Conservation (phyloP, 305 asterid species). For the Fraxinus dipetala region DNA sequence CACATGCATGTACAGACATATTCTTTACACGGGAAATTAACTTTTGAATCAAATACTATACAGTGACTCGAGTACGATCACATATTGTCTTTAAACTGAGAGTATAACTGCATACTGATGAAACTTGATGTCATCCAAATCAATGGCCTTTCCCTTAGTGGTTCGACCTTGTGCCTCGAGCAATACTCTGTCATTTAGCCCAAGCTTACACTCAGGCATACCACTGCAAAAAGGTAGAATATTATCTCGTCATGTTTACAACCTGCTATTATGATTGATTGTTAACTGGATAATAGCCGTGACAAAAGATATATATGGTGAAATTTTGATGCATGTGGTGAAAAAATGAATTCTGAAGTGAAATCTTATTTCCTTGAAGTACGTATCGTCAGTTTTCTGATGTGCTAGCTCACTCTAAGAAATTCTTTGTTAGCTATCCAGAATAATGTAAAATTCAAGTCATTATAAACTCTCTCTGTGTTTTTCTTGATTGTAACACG, state of each 20-base stretch:
- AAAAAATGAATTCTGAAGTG: background rate
- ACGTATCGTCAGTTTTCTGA: background rate
- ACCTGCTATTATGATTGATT: background rate
- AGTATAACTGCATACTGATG: slow-evolving; percentile 67
- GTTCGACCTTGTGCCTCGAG: slow-evolving; percentile 93
- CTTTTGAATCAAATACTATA: background rate
- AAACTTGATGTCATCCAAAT: slow-evolving; percentile 93
- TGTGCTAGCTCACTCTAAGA: background rate
- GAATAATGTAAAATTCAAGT: background rate
- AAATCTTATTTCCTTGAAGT: background rate
- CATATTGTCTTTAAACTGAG: slow-evolving; percentile 3
- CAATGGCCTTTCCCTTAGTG: slow-evolving; percentile 93
- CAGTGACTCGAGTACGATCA: slow-evolving; percentile 5
- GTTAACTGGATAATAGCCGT: background rate
- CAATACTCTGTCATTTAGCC: slow-evolving; percentile 85
- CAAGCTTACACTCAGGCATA: slow-evolving; percentile 99
- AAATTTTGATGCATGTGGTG: background rate
- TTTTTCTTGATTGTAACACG: background rate
- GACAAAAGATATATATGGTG: background rate
- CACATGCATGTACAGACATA: background rate
- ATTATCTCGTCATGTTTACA: slow-evolving; percentile 1
- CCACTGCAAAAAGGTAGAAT: slow-evolving; percentile 60
- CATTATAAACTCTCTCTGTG: background rate
- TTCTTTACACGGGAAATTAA: background rate
- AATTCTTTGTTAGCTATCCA: background rate